A percentile compares a stretch with the other conserved stretches of the same genome.
These are phyloP conservation scores for Kregervanrija delftensis DNA, from an alignment of 805 yeast species.

Conservation along the genomic window DNA sequence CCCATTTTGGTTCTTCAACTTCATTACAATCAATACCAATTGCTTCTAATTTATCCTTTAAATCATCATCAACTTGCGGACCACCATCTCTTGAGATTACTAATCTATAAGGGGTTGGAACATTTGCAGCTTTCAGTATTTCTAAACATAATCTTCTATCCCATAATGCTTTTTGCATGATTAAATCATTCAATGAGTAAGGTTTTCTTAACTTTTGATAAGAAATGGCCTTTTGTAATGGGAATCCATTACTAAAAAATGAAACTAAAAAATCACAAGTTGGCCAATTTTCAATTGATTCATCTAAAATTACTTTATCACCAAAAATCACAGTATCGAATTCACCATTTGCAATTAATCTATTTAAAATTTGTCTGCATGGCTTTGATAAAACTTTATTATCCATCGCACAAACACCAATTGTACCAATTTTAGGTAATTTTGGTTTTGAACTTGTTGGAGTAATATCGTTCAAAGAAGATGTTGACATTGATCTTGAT, in stretches of 20 bases:
- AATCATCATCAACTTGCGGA: conserved; percentile 69
- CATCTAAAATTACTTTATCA: conserved; percentile 93
- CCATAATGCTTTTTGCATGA: conserved; percentile 94
- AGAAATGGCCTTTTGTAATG: conserved; percentile 88
- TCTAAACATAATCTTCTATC: conserved; percentile 85
- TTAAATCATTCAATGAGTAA: conserved; percentile 77
- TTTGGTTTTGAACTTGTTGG: conserved; percentile 35
- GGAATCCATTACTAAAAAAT: conserved; percentile 94
- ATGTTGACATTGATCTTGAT: conserved; percentile 25
- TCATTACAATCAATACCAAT: conserved; percentile 51
- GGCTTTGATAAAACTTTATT: conserved; percentile 94
- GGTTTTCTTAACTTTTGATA: conserved; percentile 90
- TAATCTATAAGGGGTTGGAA: conserved; percentile 82
- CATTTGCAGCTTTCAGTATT: conserved; percentile 72
- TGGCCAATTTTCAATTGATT: conserved; percentile 94
- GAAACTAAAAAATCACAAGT: conserved; percentile 92
- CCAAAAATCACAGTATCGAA: conserved; percentile 96
- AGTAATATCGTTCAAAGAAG: conserved; percentile 12
- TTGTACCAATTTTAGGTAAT: conserved; percentile 75
- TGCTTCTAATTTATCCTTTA: conserved; percentile 49
- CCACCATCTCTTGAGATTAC: conserved; percentile 97
- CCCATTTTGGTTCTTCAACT: conserved; percentile 69
- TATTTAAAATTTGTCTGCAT: conserved; percentile 80
- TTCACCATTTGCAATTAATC: conserved; percentile 87
- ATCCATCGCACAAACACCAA: conserved; percentile 99